phyloP scores from a whole-genome alignment of 495 filamentous ascomycete species.

The Lasiosphaeria ovina region DNA sequence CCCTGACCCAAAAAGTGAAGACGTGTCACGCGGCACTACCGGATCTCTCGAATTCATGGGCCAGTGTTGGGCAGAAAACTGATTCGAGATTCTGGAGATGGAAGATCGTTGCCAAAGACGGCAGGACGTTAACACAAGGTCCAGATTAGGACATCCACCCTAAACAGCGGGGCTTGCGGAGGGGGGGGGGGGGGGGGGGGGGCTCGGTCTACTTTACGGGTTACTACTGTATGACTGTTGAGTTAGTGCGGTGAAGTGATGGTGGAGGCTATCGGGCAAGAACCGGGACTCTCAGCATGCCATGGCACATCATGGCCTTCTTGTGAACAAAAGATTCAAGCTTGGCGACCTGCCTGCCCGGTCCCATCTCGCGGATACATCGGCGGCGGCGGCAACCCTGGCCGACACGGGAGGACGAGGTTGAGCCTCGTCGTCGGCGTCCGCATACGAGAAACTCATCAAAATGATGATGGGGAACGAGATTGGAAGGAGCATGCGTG shows the following conservation, averaged over 20 bases:
- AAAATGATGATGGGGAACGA: slow-evolving; percentile 16
- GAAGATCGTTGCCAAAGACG: not conserved
- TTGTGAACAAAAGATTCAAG: too few species aligned
- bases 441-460: slow-evolving; percentile 29
- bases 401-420: slow-evolving; percentile 1
- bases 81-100: slow-evolving; percentile 12
- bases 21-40: slow-evolving; percentile 4
- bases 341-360: too few species aligned
- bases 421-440: slow-evolving; percentile 11
- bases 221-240: too few species aligned
- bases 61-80: not conserved
- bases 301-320: too few species aligned
- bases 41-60: slow-evolving; percentile 1
- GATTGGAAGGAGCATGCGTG: slow-evolving; percentile 27
- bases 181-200: too few species aligned
- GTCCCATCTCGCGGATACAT: not conserved
- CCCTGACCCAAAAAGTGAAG: not conserved
- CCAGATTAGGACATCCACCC: too few species aligned
- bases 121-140: too few species aligned
- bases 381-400: not conserved
- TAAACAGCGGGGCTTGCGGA: too few species aligned
- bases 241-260: too few species aligned
- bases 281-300: too few species aligned
- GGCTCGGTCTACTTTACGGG: too few species aligned
- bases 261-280: too few species aligned